Base-by-base conservation (phyloP, 192 early-diverging fungal genomes). In the Coemansia javaensis region DNA sequence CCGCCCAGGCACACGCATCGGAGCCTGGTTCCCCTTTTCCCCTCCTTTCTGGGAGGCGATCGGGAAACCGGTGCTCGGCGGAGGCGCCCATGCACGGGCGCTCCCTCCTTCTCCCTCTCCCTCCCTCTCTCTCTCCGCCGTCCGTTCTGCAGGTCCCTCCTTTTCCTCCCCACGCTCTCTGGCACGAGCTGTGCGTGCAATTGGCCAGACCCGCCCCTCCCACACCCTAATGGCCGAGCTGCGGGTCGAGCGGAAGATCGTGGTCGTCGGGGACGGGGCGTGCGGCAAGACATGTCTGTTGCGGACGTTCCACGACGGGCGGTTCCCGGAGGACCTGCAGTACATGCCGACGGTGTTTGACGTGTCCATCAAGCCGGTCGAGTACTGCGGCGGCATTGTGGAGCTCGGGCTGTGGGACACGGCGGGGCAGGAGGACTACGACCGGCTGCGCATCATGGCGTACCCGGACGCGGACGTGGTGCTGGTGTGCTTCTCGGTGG, bases 321-420 rank as follows among this genome's bases (percentile, higher is more conserved):
- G 74, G 38, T 95, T 95, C 77, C 91, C 90, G 31, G 80, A 87
- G 71, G 3, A 47, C 20, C 44, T 50, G 56, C 44, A 50, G n/a
- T 89, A 91, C 67, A 80, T 88, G 15, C 94, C 94, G 10, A 97
- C 94, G 2, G 88, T 94, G 37, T 97, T 95, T 74, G 94, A 98
- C 45, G 94, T 87, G 76, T 90, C 85, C 50, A 87, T 97, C 37
- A 82, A 85, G 25, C 90, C 94, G 49, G 80, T 98, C 43, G 80
- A 87, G 47, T 82, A 87, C 28, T 86, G 94, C 66, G 88, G 85
- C 55, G 50, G 28, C 20, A 41, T 44, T 17, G 87, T 96, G n/a
- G 87, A 94, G 68, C 75, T 98, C 20, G 90, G 87, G 30, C 72
- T 97, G 16, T 98, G 93, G 91, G 95, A 98, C 83, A 97, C 94